phyloP scores from a whole-genome alignment of 495 filamentous ascomycete species.

The Xeromyces bisporus region DNA sequence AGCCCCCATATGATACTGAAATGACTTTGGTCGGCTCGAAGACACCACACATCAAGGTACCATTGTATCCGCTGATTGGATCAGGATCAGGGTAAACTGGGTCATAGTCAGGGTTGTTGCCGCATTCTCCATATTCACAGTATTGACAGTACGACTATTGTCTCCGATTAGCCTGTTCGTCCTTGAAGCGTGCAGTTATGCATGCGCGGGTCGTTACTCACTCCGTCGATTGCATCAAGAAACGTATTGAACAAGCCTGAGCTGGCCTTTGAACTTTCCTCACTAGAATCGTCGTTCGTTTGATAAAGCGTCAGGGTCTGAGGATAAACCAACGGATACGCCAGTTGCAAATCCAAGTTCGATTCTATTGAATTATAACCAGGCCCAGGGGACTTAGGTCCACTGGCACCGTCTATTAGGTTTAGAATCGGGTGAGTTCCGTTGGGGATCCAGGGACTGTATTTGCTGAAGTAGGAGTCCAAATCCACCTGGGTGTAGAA shows the following conservation, averaged over 20 bases:
- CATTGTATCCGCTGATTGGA: slow-evolving; percentile 21
- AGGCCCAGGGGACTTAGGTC: slow-evolving; percentile 7
- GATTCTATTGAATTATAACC: slow-evolving; percentile 22
- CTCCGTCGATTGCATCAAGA: slow-evolving; percentile 40
- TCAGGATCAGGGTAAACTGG: slow-evolving; percentile 22
- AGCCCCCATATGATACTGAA: slow-evolving; percentile 26
- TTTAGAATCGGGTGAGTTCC: slow-evolving; percentile 27
- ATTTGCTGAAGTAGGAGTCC: slow-evolving; percentile 37
- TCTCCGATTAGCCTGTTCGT: not conserved
- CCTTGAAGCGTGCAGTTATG: too few species aligned
- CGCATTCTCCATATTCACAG: slow-evolving; percentile 8
- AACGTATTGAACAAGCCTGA: slow-evolving; percentile 33
- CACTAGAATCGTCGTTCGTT: slow-evolving; percentile 28
- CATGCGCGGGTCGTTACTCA: too few species aligned
- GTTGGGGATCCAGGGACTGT: slow-evolving; percentile 21
- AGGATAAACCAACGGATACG: slow-evolving; percentile 32
- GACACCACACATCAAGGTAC: slow-evolving; percentile 21
- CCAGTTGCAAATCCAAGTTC: slow-evolving; percentile 32
- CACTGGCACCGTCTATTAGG: slow-evolving; percentile 27
- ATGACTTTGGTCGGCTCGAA: slow-evolving; percentile 29
- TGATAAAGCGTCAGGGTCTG: slow-evolving; percentile 40
- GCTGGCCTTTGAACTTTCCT: slow-evolving; percentile 16
- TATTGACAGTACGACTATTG: slow-evolving; percentile 5
- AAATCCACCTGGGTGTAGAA: slow-evolving; percentile 38
- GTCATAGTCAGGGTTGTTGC: slow-evolving; percentile 4